Conservation (phyloP, 148 eudicot genomes). For the Selenicereus undatus region DNA sequence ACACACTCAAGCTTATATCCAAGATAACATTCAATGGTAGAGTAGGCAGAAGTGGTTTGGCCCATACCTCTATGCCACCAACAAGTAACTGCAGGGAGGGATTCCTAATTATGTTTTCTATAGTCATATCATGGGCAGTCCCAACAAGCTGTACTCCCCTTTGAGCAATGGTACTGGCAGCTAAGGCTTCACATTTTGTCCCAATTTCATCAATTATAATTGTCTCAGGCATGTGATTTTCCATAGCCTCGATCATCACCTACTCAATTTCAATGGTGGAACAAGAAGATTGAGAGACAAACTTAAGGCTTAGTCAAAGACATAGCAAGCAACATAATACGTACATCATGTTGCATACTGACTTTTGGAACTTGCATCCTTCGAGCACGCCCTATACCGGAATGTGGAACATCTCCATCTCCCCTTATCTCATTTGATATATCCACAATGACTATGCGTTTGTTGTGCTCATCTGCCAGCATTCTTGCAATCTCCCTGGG, state of each 20-base stretch:
- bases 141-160: slow-evolving; percentile 99
- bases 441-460: slow-evolving; percentile 89
- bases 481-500: slow-evolving; percentile 86
- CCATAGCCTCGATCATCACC: slow-evolving; percentile 99
- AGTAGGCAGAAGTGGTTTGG: background rate
- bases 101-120: slow-evolving; percentile 82
- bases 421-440: slow-evolving; percentile 98
- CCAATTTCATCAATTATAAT: slow-evolving; percentile 99
- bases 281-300: background rate
- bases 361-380: slow-evolving; percentile 99
- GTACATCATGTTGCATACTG: slow-evolving; percentile 87
- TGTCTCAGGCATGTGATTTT: slow-evolving; percentile 95
- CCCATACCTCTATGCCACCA: slow-evolving; percentile 89
- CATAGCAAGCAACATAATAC: slow-evolving; percentile 24
- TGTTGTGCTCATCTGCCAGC: slow-evolving; percentile 82
- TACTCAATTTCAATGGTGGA: slow-evolving; percentile 22
- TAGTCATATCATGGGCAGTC: slow-evolving; percentile 94
- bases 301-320: background rate
- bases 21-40: background rate
- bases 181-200: slow-evolving; percentile 92
- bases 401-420: slow-evolving; percentile 98
- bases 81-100: slow-evolving; percentile 90
- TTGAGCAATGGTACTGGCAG: slow-evolving; percentile 97
- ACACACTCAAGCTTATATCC: background rate
- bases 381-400: slow-evolving; percentile 94